phyloP scores from a whole-genome alignment of 1,284 basidiomycete species.

The Limonomyces culmigenus region DNA sequence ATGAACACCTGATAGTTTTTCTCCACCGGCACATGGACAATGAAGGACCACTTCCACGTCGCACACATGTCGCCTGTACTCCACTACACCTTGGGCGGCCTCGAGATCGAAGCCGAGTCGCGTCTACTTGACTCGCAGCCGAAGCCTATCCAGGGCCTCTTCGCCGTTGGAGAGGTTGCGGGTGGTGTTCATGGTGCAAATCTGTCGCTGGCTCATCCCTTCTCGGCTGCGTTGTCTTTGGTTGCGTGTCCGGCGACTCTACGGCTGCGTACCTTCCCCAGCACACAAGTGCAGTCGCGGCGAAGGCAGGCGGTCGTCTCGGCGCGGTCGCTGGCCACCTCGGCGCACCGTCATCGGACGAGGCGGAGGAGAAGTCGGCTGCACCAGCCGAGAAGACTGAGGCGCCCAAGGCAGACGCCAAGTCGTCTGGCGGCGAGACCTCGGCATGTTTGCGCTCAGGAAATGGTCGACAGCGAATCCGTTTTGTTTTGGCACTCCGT shows the following conservation, averaged over 20 bases:
- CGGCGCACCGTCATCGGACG: constrained; percentile 15
- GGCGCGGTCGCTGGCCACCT: constrained; percentile 74
- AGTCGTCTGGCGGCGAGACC: constrained; percentile 25
- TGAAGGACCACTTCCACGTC: neutral
- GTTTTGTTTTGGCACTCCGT: no score
- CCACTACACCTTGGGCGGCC: neutral
- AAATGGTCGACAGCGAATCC: no score
- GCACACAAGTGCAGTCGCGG: constrained; percentile 25
- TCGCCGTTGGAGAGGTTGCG: neutral
- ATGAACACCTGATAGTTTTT: neutral
- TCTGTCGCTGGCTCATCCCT: neutral
- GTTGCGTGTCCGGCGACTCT: constrained; percentile 81
- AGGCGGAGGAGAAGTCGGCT: constrained; percentile 8
- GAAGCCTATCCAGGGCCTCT: constrained; percentile 53
- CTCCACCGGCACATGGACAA: neutral
- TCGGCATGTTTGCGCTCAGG: no score
- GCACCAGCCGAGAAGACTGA: constrained; percentile 14
- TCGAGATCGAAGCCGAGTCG: neutral
- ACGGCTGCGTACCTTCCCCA: neutral
- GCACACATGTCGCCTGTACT: constrained; percentile 13
- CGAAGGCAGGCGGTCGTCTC: constrained; percentile 69
- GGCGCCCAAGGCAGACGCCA: no score
- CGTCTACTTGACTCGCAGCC: neutral
- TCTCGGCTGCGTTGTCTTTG: neutral
- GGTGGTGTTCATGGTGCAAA: neutral